Evolutionary conservation across 345 rosid genomes (phyloP).

Genomic region (Schrenkiella parvula): DNA sequence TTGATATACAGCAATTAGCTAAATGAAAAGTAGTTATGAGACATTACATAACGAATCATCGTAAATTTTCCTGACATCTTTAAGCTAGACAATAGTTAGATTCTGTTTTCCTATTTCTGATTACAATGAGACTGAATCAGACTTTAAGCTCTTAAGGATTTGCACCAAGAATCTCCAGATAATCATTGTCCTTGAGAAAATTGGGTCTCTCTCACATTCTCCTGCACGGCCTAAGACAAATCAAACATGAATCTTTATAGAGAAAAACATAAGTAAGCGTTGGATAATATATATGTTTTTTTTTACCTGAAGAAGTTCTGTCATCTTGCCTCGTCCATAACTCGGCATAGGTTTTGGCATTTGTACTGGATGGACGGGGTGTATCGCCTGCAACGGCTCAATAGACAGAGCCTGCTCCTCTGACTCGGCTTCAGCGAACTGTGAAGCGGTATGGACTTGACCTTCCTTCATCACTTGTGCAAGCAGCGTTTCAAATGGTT

Average conservation of each 20-base stretch:
- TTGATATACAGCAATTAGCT: background rate
- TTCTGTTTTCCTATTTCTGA: constrained; percentile 28
- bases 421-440: constrained; percentile 33
- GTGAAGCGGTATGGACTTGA: constrained; percentile 37
- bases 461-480: constrained; percentile 52
- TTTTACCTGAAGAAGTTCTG: constrained; percentile 80
- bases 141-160: constrained; percentile 7
- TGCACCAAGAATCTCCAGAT: constrained; percentile 10
- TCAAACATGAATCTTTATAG: background rate
- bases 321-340: constrained; percentile 70
- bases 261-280: background rate
- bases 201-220: constrained; percentile 54
- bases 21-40: background rate
- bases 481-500: constrained; percentile 60
- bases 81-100: constrained; percentile 21
- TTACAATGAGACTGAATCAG: constrained; percentile 29
- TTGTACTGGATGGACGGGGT: constrained; percentile 44
- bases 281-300: background rate
- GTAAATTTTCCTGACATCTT: constrained; percentile 6
- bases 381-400: constrained; percentile 61
- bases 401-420: constrained; percentile 58
- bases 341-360: constrained; percentile 48
- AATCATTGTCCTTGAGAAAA: constrained; percentile 28
- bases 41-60: background rate
- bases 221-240: constrained; percentile 76